phyloP scores from a whole-genome alignment of 2,329 filamentous ascomycete genomes.

The Cladosporium sp. region DNA sequence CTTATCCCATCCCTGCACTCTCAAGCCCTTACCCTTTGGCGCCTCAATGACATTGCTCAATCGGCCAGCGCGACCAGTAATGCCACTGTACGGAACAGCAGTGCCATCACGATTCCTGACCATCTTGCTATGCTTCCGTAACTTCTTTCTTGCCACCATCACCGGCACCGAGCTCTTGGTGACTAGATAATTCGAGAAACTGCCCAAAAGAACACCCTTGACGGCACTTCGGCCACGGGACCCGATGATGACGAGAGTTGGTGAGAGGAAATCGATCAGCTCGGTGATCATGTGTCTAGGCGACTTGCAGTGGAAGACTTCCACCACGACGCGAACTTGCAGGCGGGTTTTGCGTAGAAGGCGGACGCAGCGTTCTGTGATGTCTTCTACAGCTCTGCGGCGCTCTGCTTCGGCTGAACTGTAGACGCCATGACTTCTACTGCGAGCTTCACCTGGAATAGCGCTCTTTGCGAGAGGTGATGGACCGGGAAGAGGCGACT shows the following conservation, averaged over 20 bases:
- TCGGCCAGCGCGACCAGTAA: constrained; percentile 23
- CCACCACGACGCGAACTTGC: constrained; percentile 88
- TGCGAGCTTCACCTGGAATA: constrained; percentile 17
- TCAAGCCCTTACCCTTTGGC: constrained; percentile 27
- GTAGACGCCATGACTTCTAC: constrained; percentile 35
- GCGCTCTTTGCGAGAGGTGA: constrained; percentile 26
- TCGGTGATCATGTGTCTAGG: constrained; percentile 94
- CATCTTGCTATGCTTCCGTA: constrained; percentile 70
- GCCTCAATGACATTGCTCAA: constrained; percentile 32
- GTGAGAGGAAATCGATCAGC: constrained; percentile 88
- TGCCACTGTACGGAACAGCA: constrained; percentile 28
- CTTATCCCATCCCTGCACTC: constrained; percentile 31
- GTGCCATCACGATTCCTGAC: constrained; percentile 28
- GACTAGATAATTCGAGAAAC: constrained; percentile 95
- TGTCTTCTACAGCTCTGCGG: constrained; percentile 71
- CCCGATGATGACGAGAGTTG: constrained; percentile 88
- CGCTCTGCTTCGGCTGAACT: constrained; percentile 68
- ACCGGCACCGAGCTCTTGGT: constrained; percentile 95
- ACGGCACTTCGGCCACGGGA: constrained; percentile 86
- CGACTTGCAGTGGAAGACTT: constrained; percentile 97
- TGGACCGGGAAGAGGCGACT: constrained; percentile 24
- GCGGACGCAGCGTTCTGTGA: constrained; percentile 79
- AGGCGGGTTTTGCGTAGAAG: constrained; percentile 84
- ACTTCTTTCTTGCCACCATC: constrained; percentile 91
- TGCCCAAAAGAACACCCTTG: constrained; percentile 91